Evolutionary conservation across 1,284 basidiomycete genomes (phyloP).

Genomic region (Malassezia caprae): DNA sequence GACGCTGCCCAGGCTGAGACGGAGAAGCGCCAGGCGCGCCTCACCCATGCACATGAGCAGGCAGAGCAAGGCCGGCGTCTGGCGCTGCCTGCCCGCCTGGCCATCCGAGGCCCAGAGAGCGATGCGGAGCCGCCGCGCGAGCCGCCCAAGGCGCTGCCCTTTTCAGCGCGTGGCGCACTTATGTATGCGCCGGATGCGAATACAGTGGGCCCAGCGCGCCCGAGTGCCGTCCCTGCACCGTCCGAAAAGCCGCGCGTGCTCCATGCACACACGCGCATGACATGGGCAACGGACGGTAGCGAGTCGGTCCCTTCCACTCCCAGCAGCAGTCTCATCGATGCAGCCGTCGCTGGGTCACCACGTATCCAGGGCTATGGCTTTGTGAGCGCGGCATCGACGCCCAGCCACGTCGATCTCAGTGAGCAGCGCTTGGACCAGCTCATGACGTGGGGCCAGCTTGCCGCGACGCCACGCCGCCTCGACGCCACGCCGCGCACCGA

Average conservation of each 20-base stretch:
- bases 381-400: slow-evolving; percentile 25
- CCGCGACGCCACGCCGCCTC: slow-evolving; percentile 3
- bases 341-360: slow-evolving; percentile 29
- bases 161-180: slow-evolving; percentile 31
- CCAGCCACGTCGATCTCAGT: slow-evolving; percentile 5
- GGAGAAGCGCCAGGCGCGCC: slow-evolving; percentile 17
- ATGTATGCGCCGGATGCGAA: slow-evolving; percentile 34
- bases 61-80: slow-evolving; percentile 20
- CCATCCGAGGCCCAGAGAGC: not conserved
- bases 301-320: slow-evolving; percentile 19
- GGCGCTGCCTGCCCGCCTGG: slow-evolving; percentile 16
- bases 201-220: not conserved
- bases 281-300: not conserved
- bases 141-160: not conserved
- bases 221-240: not conserved
- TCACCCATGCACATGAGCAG: slow-evolving; percentile 10
- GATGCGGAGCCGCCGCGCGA: not conserved
- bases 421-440: slow-evolving; percentile 17
- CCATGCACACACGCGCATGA: not conserved
- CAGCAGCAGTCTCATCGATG: slow-evolving; percentile 33
- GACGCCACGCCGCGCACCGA: not conserved
- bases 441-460: slow-evolving; percentile 16
- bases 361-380: slow-evolving; percentile 34
- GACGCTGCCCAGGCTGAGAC: slow-evolving; percentile 21
- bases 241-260: slow-evolving; percentile 2